These are phyloP conservation scores for Xerocomus potaroensis DNA, from an alignment of 768 basidiomycete species.

Conservation along the genomic window DNA sequence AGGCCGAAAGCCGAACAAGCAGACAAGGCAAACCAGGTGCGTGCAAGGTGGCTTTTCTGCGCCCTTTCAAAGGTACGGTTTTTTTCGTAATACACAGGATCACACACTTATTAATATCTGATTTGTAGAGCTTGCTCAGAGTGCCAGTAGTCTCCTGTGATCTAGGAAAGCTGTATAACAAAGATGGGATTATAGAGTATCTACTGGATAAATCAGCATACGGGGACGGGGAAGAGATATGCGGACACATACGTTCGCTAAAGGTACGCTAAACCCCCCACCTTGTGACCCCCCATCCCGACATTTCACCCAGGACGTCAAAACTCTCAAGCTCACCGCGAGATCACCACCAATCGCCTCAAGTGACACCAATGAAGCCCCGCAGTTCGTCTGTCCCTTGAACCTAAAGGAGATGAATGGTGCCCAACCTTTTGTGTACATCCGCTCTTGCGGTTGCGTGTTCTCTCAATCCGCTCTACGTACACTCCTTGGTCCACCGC, in stretches of 20 bases:
- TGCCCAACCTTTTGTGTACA: conserved; percentile 78
- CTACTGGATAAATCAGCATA: conserved; percentile 78
- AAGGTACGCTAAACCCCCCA: conserved; percentile 55
- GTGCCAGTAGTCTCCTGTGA: conserved; percentile 90
- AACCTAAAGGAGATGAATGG: conserved; percentile 96
- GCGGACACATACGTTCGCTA: conserved; percentile 84
- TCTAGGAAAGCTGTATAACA: conserved; percentile 94
- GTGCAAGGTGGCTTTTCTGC: conserved; percentile 89
- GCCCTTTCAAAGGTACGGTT: conserved; percentile 82
- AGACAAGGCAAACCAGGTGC: conserved; percentile 85
- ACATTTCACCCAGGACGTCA: conserved; percentile 63
- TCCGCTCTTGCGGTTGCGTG: conserved; percentile 84
- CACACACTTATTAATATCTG: neutral
- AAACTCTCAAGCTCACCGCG: conserved; percentile 72
- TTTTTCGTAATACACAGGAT: neutral
- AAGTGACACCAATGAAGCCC: conserved; percentile 41
- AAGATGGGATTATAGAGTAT: conserved; percentile 89
- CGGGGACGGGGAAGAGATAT: conserved; percentile 89
- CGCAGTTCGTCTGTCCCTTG: conserved; percentile 87
- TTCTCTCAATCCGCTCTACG: conserved; percentile 83
- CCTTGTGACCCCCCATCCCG: neutral
- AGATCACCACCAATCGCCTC: conserved; percentile 50
- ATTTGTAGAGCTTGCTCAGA: conserved; percentile 66
- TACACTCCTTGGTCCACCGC: conserved; percentile 38
- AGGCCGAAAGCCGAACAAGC: conserved; percentile 83